Percentiles rank a stretch among this genome's conserved stretches.
These are phyloP conservation scores for Claviceps pazoutovae DNA, from an alignment of 2,329 filamentous ascomycete species.

Conservation along the genomic window DNA sequence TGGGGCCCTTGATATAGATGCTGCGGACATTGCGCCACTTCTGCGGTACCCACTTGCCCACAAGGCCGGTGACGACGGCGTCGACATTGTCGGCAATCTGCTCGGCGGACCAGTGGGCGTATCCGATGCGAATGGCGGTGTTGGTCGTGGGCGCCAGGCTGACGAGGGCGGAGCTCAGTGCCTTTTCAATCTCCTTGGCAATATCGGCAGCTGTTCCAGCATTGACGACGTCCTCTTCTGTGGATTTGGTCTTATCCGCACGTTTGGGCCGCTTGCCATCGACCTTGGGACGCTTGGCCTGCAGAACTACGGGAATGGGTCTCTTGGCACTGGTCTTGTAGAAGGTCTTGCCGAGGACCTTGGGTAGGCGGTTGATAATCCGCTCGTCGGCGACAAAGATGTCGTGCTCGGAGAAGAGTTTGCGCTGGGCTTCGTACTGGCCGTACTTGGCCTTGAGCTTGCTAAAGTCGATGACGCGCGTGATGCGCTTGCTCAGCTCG, in stretches of 20 bases:
- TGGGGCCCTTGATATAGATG: slow-evolving; percentile 81
- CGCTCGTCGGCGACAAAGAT: slow-evolving; percentile 88
- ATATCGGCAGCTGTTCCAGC: slow-evolving; percentile 49
- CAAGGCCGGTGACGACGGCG: slow-evolving; percentile 52
- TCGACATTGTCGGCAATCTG: slow-evolving; percentile 71
- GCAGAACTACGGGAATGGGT: slow-evolving; percentile 69
- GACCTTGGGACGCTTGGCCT: slow-evolving; percentile 45
- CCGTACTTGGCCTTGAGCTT: slow-evolving; percentile 76
- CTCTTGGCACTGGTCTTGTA: slow-evolving; percentile 74
- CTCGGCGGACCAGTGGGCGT: slow-evolving; percentile 57
- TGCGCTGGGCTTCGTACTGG: slow-evolving; percentile 74
- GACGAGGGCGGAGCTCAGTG: slow-evolving; percentile 64
- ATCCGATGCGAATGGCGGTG: slow-evolving; percentile 67
- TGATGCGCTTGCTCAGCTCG: slow-evolving; percentile 52
- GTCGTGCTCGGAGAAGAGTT: slow-evolving; percentile 76
- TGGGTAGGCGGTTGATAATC: slow-evolving; percentile 60
- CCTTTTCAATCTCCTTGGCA: slow-evolving; percentile 67
- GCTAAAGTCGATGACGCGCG: slow-evolving; percentile 63
- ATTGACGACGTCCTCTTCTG: slow-evolving; percentile 17
- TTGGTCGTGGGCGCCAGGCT: slow-evolving; percentile 67
- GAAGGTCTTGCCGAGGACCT: slow-evolving; percentile 78
- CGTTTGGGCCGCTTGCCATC: slow-evolving; percentile 44
- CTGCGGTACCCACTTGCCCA: slow-evolving; percentile 69
- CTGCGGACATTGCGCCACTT: slow-evolving; percentile 77
- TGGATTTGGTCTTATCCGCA: slow-evolving; percentile 28